These are phyloP conservation scores for Botryotinia globosa DNA, from an alignment of 2,329 filamentous ascomycete genomes.

Conservation along the genomic window DNA sequence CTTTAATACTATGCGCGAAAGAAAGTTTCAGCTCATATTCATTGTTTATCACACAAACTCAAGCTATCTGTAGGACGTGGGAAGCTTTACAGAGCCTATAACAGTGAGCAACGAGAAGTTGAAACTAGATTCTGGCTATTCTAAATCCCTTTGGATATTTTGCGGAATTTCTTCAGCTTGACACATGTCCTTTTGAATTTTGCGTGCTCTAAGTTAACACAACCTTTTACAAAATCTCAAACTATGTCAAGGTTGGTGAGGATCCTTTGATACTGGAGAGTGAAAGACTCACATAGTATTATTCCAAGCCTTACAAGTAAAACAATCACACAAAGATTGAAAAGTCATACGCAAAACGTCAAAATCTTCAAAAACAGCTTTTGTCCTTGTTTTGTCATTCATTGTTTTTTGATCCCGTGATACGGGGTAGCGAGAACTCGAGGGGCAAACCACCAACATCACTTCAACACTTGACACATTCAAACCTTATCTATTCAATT, in stretches of 20 bases:
- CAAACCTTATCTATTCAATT: not conserved
- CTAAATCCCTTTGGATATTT: accelerated
- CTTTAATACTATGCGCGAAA: not conserved
- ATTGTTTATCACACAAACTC: not conserved
- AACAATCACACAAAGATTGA: not conserved
- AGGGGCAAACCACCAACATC: not conserved
- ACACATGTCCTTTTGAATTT: accelerated
- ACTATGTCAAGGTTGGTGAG: not conserved
- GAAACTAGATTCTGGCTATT: not conserved
- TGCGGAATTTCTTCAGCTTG: not conserved
- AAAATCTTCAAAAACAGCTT: not conserved
- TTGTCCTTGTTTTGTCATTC: not conserved
- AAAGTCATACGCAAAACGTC: no score
- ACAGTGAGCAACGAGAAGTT: not conserved
- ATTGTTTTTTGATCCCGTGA: not conserved
- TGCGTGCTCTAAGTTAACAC: not conserved
- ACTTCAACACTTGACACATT: not conserved
- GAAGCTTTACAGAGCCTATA: not conserved
- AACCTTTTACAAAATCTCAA: not conserved
- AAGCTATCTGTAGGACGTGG: not conserved
- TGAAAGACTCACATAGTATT: not conserved
- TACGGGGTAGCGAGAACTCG: conserved; percentile 6
- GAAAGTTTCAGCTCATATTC: not conserved
- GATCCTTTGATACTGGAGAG: not conserved
- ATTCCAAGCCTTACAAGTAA: no score